Base-by-base conservation (phyloP, 805 yeast genomes). In the Yarrowia sp. region DNA sequence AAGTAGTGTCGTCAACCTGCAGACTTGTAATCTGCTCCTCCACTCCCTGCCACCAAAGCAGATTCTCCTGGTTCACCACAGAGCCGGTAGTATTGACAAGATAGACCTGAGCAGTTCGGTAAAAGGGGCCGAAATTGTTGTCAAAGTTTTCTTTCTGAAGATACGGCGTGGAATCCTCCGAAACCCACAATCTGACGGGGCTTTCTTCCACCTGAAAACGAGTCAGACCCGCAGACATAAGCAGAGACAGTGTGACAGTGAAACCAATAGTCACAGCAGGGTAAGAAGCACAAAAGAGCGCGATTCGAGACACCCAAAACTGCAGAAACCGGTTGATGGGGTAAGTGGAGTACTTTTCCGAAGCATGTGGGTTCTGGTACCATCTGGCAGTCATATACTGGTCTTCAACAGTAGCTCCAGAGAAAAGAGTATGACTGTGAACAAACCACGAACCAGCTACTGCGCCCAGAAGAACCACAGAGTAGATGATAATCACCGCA, bases 111-210 rank as follows among this genome's bases (percentile, higher is more conserved):
- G 91, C 93, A 4, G 90, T 84, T 70, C 98, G 81, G 77, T 88
- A 95, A 78, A 95, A 93, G 40, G 96, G 96, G 0, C 98, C 97
- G 75, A 93, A 93, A 67, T 85, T 83, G 21, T 82, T 81, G 73
- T 95, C 97, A 72, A 85, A 93, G 69, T 68, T 85, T 64, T 80
- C 77, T 70, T 87, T 86, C 70, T 93, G 87, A 44, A 82, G 77
- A 63, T 80, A 86, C 12, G 92, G 91, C 3, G 83, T 85, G 10
- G 95, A 88, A 21, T 78, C 71, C 2, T 92, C 86, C 68, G 95
- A 87, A 0, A 95, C 98, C 99, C 99, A 93, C 32, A 93, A 77
- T 67, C 87, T 85, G 3, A 89, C 83, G 0, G 99, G 98, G 68
- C 89, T 80, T 2, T 85, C 85, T 72, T 92, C 98, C 28, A 92